Evolutionary conservation across 2,329 filamentous ascomycete species (phyloP).

Genomic region (Fusarium temperatum): DNA sequence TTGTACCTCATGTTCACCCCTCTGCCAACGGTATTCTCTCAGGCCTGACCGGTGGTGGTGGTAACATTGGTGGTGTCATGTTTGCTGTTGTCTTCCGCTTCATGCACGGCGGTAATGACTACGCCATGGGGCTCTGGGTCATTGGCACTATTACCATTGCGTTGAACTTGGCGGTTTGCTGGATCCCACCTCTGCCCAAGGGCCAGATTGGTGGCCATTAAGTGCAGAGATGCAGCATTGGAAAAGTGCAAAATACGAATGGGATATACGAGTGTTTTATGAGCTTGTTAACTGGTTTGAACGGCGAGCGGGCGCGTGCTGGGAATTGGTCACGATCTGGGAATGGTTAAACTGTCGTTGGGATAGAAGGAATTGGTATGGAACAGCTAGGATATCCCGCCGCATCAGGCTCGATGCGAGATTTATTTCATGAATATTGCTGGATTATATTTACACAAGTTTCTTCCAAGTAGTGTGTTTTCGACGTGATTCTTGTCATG

Average conservation of each 20-base stretch:
- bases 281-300: not conserved
- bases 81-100: slow-evolving; percentile 88
- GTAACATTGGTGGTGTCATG: slow-evolving; percentile 86
- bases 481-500: not conserved
- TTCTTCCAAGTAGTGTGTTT: not conserved
- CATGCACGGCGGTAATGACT: slow-evolving; percentile 67
- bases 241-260: not conserved
- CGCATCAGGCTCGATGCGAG: not conserved
- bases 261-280: not conserved
- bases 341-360: not conserved
- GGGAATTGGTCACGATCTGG: not conserved
- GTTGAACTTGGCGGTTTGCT: slow-evolving; percentile 70
- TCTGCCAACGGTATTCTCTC: slow-evolving; percentile 81
- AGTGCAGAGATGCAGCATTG: not conserved
- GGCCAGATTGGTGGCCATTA: slow-evolving; percentile 49
- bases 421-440: not conserved
- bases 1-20: slow-evolving; percentile 88
- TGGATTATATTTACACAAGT: not conserved
- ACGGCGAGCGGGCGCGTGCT: slow-evolving; percentile 2
- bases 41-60: slow-evolving; percentile 79
- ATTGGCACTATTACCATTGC: slow-evolving; percentile 80
- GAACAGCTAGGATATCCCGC: slow-evolving; percentile 17
- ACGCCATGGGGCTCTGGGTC: slow-evolving; percentile 78
- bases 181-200: slow-evolving; percentile 64
- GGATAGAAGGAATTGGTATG: not conserved